These are phyloP conservation scores for Naganishia sp. DNA, from an alignment of 1,284 basidiomycete species.

Conservation along the genomic window DNA sequence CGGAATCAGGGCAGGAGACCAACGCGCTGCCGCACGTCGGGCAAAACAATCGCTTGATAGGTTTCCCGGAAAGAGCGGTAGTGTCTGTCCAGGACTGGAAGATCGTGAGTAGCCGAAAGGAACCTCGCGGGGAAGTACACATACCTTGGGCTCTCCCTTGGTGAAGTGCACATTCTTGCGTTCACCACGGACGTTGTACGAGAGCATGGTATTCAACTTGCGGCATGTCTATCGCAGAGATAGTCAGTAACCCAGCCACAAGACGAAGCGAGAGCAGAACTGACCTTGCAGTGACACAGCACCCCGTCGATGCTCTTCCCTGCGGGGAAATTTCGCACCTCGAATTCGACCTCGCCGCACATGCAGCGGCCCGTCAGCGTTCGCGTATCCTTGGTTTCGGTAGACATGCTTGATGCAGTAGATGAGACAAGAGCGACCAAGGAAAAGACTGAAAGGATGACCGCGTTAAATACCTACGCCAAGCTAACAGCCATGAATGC, in stretches of 20 bases:
- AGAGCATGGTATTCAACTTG: constrained; percentile 16
- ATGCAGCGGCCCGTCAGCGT: constrained; percentile 10
- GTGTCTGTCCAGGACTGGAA: constrained; percentile 5
- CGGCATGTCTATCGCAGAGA: constrained; percentile 10
- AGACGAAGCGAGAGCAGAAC: not conserved
- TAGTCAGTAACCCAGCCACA: not conserved
- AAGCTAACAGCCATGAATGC: too few relatives aligned
- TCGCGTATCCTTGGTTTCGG: not conserved
- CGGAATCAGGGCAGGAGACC: constrained; percentile 7
- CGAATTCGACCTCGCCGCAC: constrained; percentile 3
- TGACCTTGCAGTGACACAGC: constrained; percentile 11
- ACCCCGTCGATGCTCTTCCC: constrained; percentile 3
- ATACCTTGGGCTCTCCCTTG: constrained; percentile 11
- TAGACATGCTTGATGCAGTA: not conserved
- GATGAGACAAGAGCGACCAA: too few relatives aligned
- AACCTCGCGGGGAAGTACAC: not conserved
- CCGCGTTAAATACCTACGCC: too few relatives aligned
- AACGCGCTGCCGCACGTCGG: constrained; percentile 2
- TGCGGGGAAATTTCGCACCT: constrained; percentile 2
- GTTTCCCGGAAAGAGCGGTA: constrained; percentile 4
- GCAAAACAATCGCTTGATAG: constrained; percentile 10
- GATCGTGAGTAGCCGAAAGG: not conserved
- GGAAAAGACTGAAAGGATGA: too few relatives aligned
- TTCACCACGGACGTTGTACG: constrained; percentile 3
- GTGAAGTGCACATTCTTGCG: constrained; percentile 1